Evolutionary conservation across 2,329 filamentous ascomycete species (phyloP), one percentile per base, ranked within the genome.

Genomic region (Aspergillus melleus): DNA sequence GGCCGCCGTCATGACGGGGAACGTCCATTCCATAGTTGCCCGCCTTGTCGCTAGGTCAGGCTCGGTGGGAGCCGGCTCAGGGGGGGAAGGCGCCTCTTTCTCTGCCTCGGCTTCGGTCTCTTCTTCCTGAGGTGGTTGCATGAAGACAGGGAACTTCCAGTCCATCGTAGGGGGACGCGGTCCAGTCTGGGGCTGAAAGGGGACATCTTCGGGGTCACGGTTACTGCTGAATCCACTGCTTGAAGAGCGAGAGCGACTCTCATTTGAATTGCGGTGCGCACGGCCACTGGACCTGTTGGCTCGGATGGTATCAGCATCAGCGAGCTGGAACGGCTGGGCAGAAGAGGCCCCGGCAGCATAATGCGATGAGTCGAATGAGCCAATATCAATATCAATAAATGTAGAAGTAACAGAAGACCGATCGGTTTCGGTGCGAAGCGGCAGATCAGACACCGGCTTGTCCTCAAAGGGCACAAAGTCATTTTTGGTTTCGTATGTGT

Each of bases 381-480:
- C 84, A 42, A 88, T 77, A 66, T 88, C 84, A 58, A 87, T 85
- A 79, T 84, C 79, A 46, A 81, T 79, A 39, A 80, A 79, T 0
- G 79, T 80, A 3, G 79, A 81, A 4, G 76, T 78, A 47, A 81
- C 79, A 0, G 79, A 81, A 6, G 77, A 81, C 14, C 78, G 75
- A 61, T 79, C 77, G 16, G 77, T 78, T n/a, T 77, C 75, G 1
- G 73, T 75, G 57, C 79, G 75, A 20, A 81, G 77, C 8, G 85
- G 83, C 5, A 88, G 75, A 68, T 87, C 85, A 2, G 84, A 85
- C 2, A 70, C 66, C 24, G 80, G 79, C 65, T 69, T 70, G 11
- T 72, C 65, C 62, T 79, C 72, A 24, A 81, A 70, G 0, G 79
- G 79, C 4, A 81, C 74, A 61, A 81, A 79, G 66, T 79, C 78